Base-by-base conservation (phyloP, 495 filamentous ascomycete genomes). In the Neurospora sp. region DNA sequence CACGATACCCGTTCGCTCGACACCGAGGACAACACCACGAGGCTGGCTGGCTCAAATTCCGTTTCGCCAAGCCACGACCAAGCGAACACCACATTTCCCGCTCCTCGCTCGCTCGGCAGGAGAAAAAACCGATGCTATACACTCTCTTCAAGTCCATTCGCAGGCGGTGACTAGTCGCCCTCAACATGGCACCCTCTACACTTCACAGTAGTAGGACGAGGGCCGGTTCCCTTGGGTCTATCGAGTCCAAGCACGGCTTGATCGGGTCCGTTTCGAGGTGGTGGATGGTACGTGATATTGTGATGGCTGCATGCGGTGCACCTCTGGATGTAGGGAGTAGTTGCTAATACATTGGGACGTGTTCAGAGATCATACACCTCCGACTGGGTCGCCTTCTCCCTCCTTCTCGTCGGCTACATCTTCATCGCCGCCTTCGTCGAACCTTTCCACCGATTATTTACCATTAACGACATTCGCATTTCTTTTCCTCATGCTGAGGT, bases 401-500 rank as follows among this genome's bases (percentile, higher is more conserved):
- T 93, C 39, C 85, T 99, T 20, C 75, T 91, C 9, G 82, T 83
- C 18, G 88, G 85, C 59, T 96, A 92, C 82, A 73, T 92, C 16
- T 71, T 93, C 39, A 85, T 94, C 22, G 86, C 91, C 82, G 81
- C 91, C 72, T 86, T 95, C 72, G 84, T 91, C 76, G 89, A 90
- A 74, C 96, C 96, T 3, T 99, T 98, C 81, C 94, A 97, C 79
- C 94, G 90, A 79, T 87, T 92, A 84, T 94, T 94, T 79, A 88
- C 87, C 71, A 89, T 98, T 72, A 91, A 92, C 79, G 93, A 98
- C 78, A 86, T 90, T 12, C 84, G 91, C 46, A 93, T 98, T 66
- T 90, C 92, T 75, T 97, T 90, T 78, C 96, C 96, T 10, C 90
- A 96, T 80, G 93, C 95, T 27, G 86, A 91, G 69, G 82, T 91